Evolutionary conservation across 345 rosid genomes (phyloP), one percentile per base, ranked within the genome.

Genomic region (Ceriops decandra): DNA sequence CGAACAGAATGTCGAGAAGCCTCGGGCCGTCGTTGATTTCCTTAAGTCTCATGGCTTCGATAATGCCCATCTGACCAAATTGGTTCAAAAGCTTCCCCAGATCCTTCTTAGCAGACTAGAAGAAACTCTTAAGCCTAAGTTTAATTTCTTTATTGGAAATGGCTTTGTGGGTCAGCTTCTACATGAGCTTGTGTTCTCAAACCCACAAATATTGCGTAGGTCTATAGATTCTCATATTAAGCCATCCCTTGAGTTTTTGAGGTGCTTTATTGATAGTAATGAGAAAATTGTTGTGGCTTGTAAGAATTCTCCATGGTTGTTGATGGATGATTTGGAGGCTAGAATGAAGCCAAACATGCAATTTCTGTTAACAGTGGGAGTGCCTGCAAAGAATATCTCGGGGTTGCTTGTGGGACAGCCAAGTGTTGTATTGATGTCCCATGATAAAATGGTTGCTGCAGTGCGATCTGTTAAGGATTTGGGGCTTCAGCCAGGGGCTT

Each of bases 111-210:
- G 35, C 38, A 70, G 21, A 28, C 33, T 52, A 2, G 52, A 69
- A 28, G n/a, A 54, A n/a, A 74, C 46, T 36, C 62, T 74, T 0
- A 67, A 19, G 60, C 74, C 76, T 33, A 77, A 81, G 38, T 16
- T 77, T 27, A 71, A 71, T 33, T 60, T 52, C 52, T 58, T 76
- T 31, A 7, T 0, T 33, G 71, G 3, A 15, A 63, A 57, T 33
- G 71, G 81, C 35, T 64, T 76, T n/a, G 52, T 38, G 20, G 74
- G 76, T 53, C 35, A 64, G 38, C 72, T 46, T 54, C 71, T 80
- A 24, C 53, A 51, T 42, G 28, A 54, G 30, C 57, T 76, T 10
- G 38, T 76, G 17, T 52, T 70, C 26, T 35, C 60, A 49, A 73
- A 69, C 26, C 75, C 77, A 7, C 8, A 1, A 28, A 42, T 76